Base-by-base conservation (phyloP, 73 alveolate genomes). In the Stentor coeruleus region DNA sequence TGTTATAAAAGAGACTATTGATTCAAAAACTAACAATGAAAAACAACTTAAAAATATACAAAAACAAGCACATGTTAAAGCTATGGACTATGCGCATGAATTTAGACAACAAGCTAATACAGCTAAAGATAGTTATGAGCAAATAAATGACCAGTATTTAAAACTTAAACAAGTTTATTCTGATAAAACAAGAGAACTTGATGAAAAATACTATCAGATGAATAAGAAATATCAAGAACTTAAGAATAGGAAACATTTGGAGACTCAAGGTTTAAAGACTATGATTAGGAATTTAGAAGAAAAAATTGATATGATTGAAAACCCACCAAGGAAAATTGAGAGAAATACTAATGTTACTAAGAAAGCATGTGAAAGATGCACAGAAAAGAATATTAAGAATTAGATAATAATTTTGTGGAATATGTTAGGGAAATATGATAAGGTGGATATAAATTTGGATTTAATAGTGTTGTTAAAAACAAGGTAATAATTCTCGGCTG, bases 1-100 rank as follows among this genome's bases (percentile, higher is more conserved):
- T 31, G 1, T 66, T 1, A 20, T 66, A 2, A 49, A 49, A 20
- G 66, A 49, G 20, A 49, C 20, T 20, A 33, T 66, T 66, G 79
- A 66, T 28, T 20, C 42, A 26, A 20, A 66, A 33, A 66, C n/a
- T 20, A 33, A 66, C 33, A 66, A 66, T 28, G 15, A 20, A 33
- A 66, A 66, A 66, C n/a, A 20, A 0, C 11, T 20, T 14, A 66
- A 66, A 31, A 31, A 33, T 66, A 66, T 31, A 1, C 40, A 66
- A 66, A 66, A 66, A 2, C 26, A 66, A 20, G 79, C 79, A 20
- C n/a, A 66, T 66, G 39, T 20, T 20, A 20, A 33, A 2, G 79
- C 79, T 66, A 66, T 33, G 36, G 79, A 66, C 79, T 66, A 28
- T 66, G 36, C 79, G n/a, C 79, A 66, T 66, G 40, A 66, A 40